Evolutionary conservation across 164 flowering plant genomes (phyloP), one percentile per base, ranked within the genome.

Genomic region (Aristolochia contorta): DNA sequence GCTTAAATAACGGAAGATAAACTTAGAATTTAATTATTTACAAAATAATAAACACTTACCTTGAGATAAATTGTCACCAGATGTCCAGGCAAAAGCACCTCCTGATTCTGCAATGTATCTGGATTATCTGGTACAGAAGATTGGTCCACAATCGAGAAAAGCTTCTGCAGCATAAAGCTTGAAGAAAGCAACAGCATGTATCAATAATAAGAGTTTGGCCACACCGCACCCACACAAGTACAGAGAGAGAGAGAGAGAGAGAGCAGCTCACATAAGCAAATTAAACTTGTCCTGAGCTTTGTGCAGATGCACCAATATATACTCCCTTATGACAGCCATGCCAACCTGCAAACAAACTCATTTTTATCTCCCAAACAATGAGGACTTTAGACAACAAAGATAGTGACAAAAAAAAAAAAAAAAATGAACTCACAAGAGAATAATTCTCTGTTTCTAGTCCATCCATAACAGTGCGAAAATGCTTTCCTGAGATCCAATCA

Each of bases 101-200:
- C 99, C 53, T 90, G 99, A 74, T 84, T 81, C 60, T 90, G 99
- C 77, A 88, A 71, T 27, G 90, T 69, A 78, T 93, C 98, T 6
- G 84, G 70, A 62, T 87, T 93, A 78, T 93, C 98, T 22, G 84
- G 79, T n/a, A 71, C 78, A 37, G 96, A 82, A 15, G 88, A 90
- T 63, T 84, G 90, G 71, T 93, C 96, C 15, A 90, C 73, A 30
- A 87, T 72, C 15, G 98, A 86, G 72, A 84, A 93, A 64, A 93
- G 96, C 76, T 86, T 93, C 85, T 86, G 96, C 78, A 85, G 62
- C 97, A 93, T 86, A 72, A 90, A 84, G 56, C 96, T 89, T 47
- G 19, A 75, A 22, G 16, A 53, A 24, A 22, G 30, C 21, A 32
- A 22, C 14, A 61, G 21, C 1, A 27, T 24, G 16, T 15, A 56